These are phyloP conservation scores for Ceratobasidium sp. DNA, from an alignment of 1,284 basidiomycete species.

Conservation along the genomic window DNA sequence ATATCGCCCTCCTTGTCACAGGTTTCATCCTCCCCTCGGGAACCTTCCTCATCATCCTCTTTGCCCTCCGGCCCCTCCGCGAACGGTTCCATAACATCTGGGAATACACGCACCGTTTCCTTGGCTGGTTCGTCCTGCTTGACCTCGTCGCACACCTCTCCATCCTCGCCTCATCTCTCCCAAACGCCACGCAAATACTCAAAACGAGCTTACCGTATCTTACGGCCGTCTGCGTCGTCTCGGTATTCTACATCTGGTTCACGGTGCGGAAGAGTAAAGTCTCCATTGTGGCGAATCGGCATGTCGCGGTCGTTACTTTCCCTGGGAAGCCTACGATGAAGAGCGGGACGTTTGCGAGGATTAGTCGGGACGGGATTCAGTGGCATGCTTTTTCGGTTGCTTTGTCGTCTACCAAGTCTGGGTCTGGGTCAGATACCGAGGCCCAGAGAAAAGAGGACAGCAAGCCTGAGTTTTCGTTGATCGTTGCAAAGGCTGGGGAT, in stretches of 20 bases:
- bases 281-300: constrained; percentile 28
- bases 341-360: constrained; percentile 26
- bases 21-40: constrained; percentile 18
- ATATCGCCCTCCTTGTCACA: constrained; percentile 22
- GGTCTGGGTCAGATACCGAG: too few species aligned
- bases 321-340: constrained; percentile 31
- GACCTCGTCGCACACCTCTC: constrained; percentile 19
- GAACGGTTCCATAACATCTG: constrained; percentile 40
- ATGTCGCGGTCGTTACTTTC: constrained; percentile 30
- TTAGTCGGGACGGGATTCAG: constrained; percentile 31
- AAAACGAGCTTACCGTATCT: constrained; percentile 31
- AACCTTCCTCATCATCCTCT: constrained; percentile 24
- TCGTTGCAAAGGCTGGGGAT: constrained; percentile 26
- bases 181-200: constrained; percentile 1
- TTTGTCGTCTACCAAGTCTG: too few species aligned
- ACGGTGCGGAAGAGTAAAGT: constrained; percentile 23
- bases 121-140: constrained; percentile 38
- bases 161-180: constrained; percentile 13
- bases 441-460: too few species aligned
- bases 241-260: constrained; percentile 41
- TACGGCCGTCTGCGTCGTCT: constrained; percentile 6
- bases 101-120: constrained; percentile 40
- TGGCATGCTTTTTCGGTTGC: constrained; percentile 43
- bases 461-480: constrained; percentile 39
- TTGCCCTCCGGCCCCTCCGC: constrained; percentile 31